Base-by-base conservation (phyloP, 371 early-diverging fungal species). In the Saksenaea vasiformis region DNA sequence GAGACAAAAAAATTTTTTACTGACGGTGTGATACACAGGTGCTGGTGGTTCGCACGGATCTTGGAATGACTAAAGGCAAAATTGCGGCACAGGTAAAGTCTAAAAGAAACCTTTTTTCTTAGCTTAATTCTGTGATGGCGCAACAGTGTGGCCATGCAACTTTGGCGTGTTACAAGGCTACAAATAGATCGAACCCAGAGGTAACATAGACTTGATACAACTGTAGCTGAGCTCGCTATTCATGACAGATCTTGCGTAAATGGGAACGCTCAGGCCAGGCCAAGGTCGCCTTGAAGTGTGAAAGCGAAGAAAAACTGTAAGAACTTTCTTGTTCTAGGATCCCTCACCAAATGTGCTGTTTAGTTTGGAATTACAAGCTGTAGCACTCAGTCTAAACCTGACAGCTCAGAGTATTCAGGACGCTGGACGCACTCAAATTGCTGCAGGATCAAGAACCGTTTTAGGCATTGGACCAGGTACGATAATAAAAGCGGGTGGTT, bases 351-450 rank as follows among this genome's bases (percentile, higher is more conserved):
- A 44, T 51, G 39, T 28, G 51, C 27, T 19, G 26, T 14, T 39
- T 65, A 92, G 93, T 78, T 69, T 94, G 54, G 75, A 85, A 56
- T 65, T 97, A 53, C 87, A 93, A 72, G 80, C 81, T 2, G 70
- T 80, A 61, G 98, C 98, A 0, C 77, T 73, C 39, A 74, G 78
- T 19, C 54, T 82, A 24, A 92, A 92, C 15, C 73, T 98, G 53
- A 87, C 91, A 24, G 92, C 95, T 15, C 83, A 89, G 64, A 87
- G 85, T 58, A 95, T 98, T 56, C 82, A 84, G 37, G 99, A 99
- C 79, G 99, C 99, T 17, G 99, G 99, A 27, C 81, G 96, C 47
- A 99, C 99, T 43, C 99, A 99, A 78, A 95, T 99, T 64, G 95
- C 93, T 8, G 90, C 98, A 26, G 97, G 97, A 19, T 93, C 98